Base-by-base conservation (phyloP, 2,329 filamentous ascomycete genomes). In the Fusarium nodosum region DNA sequence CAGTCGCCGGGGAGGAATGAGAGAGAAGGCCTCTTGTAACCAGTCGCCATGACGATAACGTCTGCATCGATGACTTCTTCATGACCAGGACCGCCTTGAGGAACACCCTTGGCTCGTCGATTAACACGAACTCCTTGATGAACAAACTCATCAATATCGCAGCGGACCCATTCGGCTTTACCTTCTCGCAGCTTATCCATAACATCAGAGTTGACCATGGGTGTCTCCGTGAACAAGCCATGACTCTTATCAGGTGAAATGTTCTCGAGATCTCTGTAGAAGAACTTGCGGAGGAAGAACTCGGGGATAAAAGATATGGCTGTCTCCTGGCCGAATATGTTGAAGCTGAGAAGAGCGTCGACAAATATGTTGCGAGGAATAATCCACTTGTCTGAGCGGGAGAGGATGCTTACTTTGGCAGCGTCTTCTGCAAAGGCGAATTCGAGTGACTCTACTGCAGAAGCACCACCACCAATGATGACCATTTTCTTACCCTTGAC, bases 171-270 rank as follows among this genome's bases (percentile, higher is more conserved):
- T 66, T 90, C 87, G 1, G 92, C 92, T 69, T 88, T 86, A 13
- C 91, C 91, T 2, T 83, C 80, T 20, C 93, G 90, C 33, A 97
- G 87, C 72, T 91, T 90, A 48, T 91, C 83, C 79, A 97, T 91
- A 2, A 97, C 86, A 46, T 94, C 90, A 18, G 90, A 91, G 78
- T 96, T 97, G 26, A 96, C 92, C 92, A 96, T 95, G 1, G 93
- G 93, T 0, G 93, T 97, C 53, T 92, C 91, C 30, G 86, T 93
- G 77, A 93, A 97, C n/a, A 96, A 13, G 2, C 62, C 62, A 1
- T 65, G 81, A 11, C 92, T 92, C 74, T 90, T 90, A 28, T 86
- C 81, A 0, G 93, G 93, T 0, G 92, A 87, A 7, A 97, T 84
- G 69, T 94, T 89, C 72, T 90, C 81, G 4, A 97, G 85, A 72